Evolutionary conservation across 805 yeast genomes (phyloP), one percentile per base, ranked within the genome.

Genomic region (Wickerhamomyces queroliae): DNA sequence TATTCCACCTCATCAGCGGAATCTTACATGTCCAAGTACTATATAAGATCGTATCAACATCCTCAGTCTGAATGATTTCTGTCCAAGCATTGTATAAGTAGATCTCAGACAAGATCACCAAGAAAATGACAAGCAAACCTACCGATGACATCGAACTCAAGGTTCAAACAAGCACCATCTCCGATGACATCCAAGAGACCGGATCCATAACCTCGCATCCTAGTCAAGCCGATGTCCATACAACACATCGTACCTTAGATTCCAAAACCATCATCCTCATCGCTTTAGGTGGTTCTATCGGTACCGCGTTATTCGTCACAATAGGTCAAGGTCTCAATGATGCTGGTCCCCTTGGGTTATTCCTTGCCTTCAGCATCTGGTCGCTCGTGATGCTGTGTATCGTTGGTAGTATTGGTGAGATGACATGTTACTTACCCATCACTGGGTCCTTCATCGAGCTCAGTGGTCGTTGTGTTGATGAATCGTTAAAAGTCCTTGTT

Each of bases 301-400:
- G 86, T 41, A 78, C 83, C 0, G 83, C 83, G 30, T 61, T 78
- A 43, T 78, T 79, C 43, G 65, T 78, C 40, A 80, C 83, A 17
- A 67, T 78, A 7, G 81, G 83, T 15, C 63, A 64, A 35, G 76
- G 80, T 2, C 66, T 80, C 38, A 50, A 61, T 5, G 62, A 64
- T 26, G 80, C 78, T 42, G 86, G 86, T 16, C 82, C 84, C 0
- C 62, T 65, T 16, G 65, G 70, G 19, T 49, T 70, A 19, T 56
- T 80, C 35, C 60, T 83, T 22, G 76, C 85, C 1, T 85, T 81
- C 54, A 56, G 75, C 8, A 47, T 78, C 24, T 77, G 85, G 52
- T 90, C 90, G 12, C 58, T 77, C 33, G 71, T 80, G 35, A 86
- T 84, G 23, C 74, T 72, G 44, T 70, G 77, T 47, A 81, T 80